Conservation (phyloP, 768 basidiomycete genomes). For the Russula lepida region DNA sequence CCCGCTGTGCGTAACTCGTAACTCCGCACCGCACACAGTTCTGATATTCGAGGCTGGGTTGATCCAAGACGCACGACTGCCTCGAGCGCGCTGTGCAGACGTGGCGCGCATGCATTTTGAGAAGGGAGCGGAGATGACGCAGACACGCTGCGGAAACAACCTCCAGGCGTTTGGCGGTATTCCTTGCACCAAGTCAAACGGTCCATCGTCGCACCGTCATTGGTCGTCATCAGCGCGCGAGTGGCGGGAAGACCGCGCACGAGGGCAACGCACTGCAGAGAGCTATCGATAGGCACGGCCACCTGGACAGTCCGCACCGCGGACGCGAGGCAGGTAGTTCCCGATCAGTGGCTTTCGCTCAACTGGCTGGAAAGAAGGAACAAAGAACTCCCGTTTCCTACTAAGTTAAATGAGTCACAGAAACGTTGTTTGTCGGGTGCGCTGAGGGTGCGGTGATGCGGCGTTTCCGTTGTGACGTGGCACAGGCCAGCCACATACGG, state of each 20-base stretch:
- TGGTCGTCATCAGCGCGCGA: slow-evolving; percentile 13
- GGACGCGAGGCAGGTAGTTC: slow-evolving; percentile 16
- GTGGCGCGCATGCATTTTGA: slow-evolving; percentile 5
- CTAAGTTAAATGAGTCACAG: slow-evolving; percentile 7
- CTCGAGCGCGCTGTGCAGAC: slow-evolving; percentile 12
- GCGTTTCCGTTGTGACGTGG: slow-evolving; percentile 16
- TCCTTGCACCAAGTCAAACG: not conserved
- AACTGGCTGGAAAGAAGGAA: slow-evolving; percentile 4
- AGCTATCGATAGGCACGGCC: slow-evolving; percentile 19
- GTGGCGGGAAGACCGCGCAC: slow-evolving; percentile 14
- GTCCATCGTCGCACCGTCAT: slow-evolving; percentile 5
- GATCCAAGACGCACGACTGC: slow-evolving; percentile 3
- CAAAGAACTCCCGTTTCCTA: slow-evolving; percentile 11
- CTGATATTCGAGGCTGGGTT: not conserved
- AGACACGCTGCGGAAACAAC: slow-evolving; percentile 14
- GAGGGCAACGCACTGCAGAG: slow-evolving; percentile 14
- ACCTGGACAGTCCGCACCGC: slow-evolving; percentile 17
- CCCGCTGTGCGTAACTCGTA: not conserved
- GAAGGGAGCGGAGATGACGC: slow-evolving; percentile 19
- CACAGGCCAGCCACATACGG: slow-evolving; percentile 6
- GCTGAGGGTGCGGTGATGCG: slow-evolving; percentile 20
- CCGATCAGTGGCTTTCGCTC: slow-evolving; percentile 16
- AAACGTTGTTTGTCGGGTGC: slow-evolving; percentile 17
- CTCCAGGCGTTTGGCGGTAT: slow-evolving; percentile 15
- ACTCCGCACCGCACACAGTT: not conserved